Conservation (phyloP, 2,329 filamentous ascomycete genomes). For the Pyricularia pennisetigena region DNA sequence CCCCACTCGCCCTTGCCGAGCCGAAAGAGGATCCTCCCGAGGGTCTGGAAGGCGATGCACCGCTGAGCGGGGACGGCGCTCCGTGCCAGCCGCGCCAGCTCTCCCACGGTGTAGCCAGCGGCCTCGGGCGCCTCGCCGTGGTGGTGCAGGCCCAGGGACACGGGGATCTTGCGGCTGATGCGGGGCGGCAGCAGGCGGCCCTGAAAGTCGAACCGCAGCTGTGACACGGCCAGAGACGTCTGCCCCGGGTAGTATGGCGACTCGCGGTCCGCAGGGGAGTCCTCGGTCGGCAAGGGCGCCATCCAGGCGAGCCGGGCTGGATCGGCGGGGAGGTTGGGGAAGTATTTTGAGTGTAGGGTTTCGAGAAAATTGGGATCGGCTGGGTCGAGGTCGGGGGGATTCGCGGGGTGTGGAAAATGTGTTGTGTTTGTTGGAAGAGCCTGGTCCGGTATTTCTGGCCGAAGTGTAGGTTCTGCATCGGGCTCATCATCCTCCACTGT, state of each 20-base stretch:
- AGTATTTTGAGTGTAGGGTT: constrained; percentile 86
- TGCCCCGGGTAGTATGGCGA: constrained; percentile 78
- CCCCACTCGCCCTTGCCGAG: constrained; percentile 67
- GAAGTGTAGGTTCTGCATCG: background rate
- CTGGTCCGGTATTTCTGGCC: background rate
- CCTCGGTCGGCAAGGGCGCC: constrained; percentile 56
- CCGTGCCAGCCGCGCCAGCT: constrained; percentile 71
- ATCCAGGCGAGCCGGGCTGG: constrained; percentile 87
- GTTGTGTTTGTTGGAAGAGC: constrained; percentile 23
- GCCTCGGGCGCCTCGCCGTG: constrained; percentile 88
- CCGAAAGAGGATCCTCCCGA: constrained; percentile 76
- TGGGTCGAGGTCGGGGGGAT: constrained; percentile 68
- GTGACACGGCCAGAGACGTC: constrained; percentile 59
- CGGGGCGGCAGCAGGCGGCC: constrained; percentile 72
- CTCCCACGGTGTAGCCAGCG: constrained; percentile 85
- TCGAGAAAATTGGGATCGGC: constrained; percentile 72
- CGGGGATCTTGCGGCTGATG: constrained; percentile 63
- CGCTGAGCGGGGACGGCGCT: constrained; percentile 79
- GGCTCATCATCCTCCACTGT: constrained; percentile 3
- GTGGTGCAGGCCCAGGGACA: constrained; percentile 77
- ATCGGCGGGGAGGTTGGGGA: constrained; percentile 76
- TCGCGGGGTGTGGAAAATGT: constrained; percentile 51
- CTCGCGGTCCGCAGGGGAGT: constrained; percentile 54
- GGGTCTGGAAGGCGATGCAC: constrained; percentile 83
- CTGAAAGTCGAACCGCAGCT: constrained; percentile 81